Percentiles rank a stretch among this genome's conserved stretches.
These are phyloP conservation scores for Solanum hybrid DNA, from an alignment of 305 asterid genomes.

Conservation along the genomic window DNA sequence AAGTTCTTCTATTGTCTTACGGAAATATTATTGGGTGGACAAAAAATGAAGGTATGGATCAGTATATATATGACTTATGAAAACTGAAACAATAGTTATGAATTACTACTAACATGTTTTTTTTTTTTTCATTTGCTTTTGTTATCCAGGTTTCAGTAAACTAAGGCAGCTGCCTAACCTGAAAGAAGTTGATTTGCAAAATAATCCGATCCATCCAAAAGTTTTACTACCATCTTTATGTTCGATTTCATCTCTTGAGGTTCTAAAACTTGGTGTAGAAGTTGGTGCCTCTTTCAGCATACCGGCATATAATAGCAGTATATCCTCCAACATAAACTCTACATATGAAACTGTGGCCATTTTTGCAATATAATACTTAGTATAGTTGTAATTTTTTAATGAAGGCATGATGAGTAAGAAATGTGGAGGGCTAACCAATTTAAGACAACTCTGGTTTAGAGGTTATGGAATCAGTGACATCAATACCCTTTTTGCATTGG, in stretches of 20 bases:
- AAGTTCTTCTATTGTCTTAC: too few species aligned
- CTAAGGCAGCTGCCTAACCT: neutral
- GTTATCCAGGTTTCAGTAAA: neutral
- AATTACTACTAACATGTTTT: neutral
- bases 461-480: neutral
- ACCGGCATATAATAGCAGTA: too few species aligned
- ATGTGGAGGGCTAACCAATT: neutral
- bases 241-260: neutral
- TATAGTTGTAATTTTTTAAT: neutral
- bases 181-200: neutral
- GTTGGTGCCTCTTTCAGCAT: neutral
- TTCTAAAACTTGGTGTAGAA: neutral
- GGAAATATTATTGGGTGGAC: too few species aligned
- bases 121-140: neutral
- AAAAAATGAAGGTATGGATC: too few species aligned
- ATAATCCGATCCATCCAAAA: neutral
- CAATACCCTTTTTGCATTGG: neutral
- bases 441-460: neutral
- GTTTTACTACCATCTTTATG: neutral
- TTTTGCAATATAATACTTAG: too few species aligned
- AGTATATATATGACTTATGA: too few species aligned
- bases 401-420: neutral
- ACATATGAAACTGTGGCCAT: too few species aligned
- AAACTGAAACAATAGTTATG: too few species aligned
- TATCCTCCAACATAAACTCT: too few species aligned